A percentile compares a stretch with the other conserved stretches of the same genome.
phyloP scores from a whole-genome alignment of 2,329 filamentous ascomycete species.

The Sarocladium brachiariae region DNA sequence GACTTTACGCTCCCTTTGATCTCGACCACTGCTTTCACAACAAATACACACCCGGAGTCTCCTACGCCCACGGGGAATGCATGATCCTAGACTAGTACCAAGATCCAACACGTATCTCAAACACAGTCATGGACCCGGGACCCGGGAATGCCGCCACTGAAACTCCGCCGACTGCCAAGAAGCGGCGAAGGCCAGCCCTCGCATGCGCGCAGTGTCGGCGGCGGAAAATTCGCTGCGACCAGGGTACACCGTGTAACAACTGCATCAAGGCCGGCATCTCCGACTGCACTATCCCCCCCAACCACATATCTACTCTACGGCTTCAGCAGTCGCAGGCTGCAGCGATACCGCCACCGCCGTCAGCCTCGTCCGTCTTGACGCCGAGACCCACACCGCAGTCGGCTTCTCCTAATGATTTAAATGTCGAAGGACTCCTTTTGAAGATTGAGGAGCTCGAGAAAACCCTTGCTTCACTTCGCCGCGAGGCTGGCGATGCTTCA shows the following conservation, averaged over 20 bases:
- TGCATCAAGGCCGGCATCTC: neutral
- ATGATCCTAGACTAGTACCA: too few relatives aligned
- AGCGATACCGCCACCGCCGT: neutral
- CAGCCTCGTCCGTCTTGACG: neutral
- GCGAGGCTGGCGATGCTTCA: neutral
- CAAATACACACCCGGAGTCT: too few relatives aligned
- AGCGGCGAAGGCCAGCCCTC: slow-evolving; percentile 29
- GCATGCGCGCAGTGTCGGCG: slow-evolving; percentile 11
- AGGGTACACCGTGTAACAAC: slow-evolving; percentile 10
- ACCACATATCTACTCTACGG: neutral
- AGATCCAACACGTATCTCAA: too few relatives aligned
- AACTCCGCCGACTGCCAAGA: slow-evolving; percentile 14
- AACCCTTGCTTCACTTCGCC: neutral
- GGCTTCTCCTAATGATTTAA: neutral
- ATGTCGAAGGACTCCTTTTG: neutral
- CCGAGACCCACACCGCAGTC: neutral
- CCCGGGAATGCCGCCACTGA: too few relatives aligned
- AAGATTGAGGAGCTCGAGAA: neutral
- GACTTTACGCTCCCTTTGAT: too few relatives aligned
- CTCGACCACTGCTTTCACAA: too few relatives aligned
- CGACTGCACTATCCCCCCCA: neutral
- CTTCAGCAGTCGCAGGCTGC: neutral
- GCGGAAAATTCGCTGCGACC: slow-evolving; percentile 12
- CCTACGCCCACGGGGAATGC: too few relatives aligned
- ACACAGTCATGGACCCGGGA: too few relatives aligned